Conservation (phyloP, 306 rosid genomes). For the Gillenia trifoliata region DNA sequence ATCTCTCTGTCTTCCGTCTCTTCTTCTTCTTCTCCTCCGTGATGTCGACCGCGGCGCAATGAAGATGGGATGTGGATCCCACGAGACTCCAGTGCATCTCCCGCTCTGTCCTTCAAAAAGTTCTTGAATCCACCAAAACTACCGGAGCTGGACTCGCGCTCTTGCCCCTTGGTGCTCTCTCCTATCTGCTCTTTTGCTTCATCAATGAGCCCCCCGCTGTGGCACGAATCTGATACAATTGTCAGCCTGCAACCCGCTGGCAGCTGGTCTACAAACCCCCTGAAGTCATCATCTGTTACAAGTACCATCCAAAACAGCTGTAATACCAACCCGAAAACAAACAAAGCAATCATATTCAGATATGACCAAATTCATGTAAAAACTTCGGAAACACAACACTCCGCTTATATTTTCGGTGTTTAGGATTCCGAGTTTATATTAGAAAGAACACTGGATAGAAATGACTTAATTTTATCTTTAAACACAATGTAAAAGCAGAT, state of each 20-base stretch:
- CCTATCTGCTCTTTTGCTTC: slow-evolving; percentile 73
- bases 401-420: too few relatives aligned
- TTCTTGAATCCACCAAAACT: slow-evolving; percentile 45
- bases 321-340: not conserved
- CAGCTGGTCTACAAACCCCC: slow-evolving; percentile 45
- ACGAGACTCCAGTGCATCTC: slow-evolving; percentile 56
- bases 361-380: not conserved
- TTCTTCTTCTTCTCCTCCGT: slow-evolving; percentile 24
- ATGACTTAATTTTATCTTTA: not conserved
- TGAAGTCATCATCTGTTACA: slow-evolving; percentile 74
- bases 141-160: slow-evolving; percentile 12
- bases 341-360: not conserved
- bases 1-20: slow-evolving; percentile 34
- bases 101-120: slow-evolving; percentile 52
- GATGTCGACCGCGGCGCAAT: slow-evolving; percentile 27
- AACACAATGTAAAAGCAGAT: not conserved
- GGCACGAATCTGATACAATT: slow-evolving; percentile 78
- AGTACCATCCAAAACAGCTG: not conserved
- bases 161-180: slow-evolving; percentile 41
- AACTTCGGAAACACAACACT: not conserved
- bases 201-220: slow-evolving; percentile 79
- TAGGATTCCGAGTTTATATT: not conserved
- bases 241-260: slow-evolving; percentile 58
- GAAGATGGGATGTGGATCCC: slow-evolving; percentile 64
- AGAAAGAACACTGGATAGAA: not conserved